A percentile compares a stretch with the other conserved stretches of the same genome.
Conservation (phyloP, 805 yeast genomes). For the Candida insectorum region DNA sequence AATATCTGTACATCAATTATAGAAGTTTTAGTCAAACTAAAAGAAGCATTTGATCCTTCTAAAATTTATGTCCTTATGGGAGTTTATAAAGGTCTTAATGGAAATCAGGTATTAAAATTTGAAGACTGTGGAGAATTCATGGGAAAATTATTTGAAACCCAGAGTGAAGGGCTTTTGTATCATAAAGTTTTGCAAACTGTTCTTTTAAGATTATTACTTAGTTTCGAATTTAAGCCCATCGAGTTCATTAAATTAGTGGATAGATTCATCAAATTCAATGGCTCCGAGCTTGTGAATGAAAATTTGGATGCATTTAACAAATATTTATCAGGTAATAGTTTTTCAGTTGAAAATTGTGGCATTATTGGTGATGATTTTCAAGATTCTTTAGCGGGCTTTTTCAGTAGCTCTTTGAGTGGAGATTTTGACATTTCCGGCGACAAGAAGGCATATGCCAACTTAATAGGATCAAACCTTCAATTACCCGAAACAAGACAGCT, state of each 20-base stretch:
- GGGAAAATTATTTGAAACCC: conserved; percentile 27
- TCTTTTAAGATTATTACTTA: conserved; percentile 43
- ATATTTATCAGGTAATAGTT: conserved; percentile 11
- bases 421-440: not conserved
- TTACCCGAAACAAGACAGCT: too few species aligned
- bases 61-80: conserved; percentile 61
- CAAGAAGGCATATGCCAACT: conserved; percentile 5
- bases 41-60: conserved; percentile 65
- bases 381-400: conserved; percentile 4
- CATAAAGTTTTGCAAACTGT: conserved; percentile 50
- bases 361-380: conserved; percentile 1
- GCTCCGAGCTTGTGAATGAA: conserved; percentile 19
- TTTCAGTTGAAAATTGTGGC: not conserved
- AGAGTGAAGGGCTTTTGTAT: conserved; percentile 52
- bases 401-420: conserved; percentile 2
- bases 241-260: conserved; percentile 25
- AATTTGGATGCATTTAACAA: conserved; percentile 13
- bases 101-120: conserved; percentile 17
- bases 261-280: conserved; percentile 40
- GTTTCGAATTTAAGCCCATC: conserved; percentile 24
- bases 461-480: conserved; percentile 10
- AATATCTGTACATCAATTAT: conserved; percentile 30
- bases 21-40: conserved; percentile 43
- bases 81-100: conserved; percentile 47
- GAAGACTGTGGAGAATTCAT: conserved; percentile 24